Evolutionary conservation across 83 land plant genomes (phyloP).

Genomic region (Thuja plicata): DNA sequence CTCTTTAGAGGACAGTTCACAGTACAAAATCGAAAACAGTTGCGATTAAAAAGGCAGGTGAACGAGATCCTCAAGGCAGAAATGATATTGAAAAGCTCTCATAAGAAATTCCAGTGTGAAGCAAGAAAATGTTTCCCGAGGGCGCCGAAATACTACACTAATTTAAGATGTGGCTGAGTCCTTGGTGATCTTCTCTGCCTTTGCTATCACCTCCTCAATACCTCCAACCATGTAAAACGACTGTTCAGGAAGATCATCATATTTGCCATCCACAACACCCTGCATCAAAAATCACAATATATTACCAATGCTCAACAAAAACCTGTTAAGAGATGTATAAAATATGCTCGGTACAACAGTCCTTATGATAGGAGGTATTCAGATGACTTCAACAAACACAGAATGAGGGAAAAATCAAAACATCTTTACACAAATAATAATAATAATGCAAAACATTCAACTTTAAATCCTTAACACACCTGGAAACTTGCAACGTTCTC

Average conservation of each 20-base stretch:
- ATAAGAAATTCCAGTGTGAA: background rate
- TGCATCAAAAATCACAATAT: conserved; percentile 25
- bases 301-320: background rate
- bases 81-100: background rate
- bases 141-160: background rate
- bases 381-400: background rate
- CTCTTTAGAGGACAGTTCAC: conserved; percentile 5
- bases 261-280: conserved; percentile 92
- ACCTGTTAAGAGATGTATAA: background rate
- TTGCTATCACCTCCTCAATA: conserved; percentile 73
- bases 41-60: background rate
- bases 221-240: conserved; percentile 94
- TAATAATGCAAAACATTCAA: background rate
- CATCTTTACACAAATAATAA: background rate
- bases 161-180: conserved; percentile 32
- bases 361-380: background rate
- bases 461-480: conserved; percentile 35
- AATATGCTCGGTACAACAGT: background rate
- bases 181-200: conserved; percentile 82
- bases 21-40: background rate
- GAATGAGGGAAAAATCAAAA: background rate
- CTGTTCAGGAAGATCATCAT: conserved; percentile 83
- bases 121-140: background rate
- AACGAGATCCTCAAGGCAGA: conserved; percentile 5
- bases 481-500: conserved; percentile 87